A percentile compares a stretch with the other conserved stretches of the same genome.
phyloP scores from a whole-genome alignment of 345 rosid species.

The Euphorbia tirucalli region DNA sequence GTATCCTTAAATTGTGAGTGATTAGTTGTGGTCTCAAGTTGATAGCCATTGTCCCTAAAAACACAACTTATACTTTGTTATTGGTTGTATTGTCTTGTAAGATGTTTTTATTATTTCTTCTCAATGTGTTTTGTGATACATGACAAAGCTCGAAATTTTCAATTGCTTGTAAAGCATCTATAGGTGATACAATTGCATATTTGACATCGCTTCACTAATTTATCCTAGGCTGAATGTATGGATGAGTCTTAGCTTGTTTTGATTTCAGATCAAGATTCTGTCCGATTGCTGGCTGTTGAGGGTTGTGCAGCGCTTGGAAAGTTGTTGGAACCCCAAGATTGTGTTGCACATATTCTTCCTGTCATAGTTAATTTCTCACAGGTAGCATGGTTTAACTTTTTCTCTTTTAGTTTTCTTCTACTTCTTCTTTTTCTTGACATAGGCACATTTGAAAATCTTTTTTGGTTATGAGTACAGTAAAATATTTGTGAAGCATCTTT shows the following conservation, averaged over 20 bases:
- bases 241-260: not conserved
- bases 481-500: not conserved
- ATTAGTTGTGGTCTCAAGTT: not conserved
- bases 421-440: not conserved
- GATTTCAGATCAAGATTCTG: conserved; percentile 90
- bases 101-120: not conserved
- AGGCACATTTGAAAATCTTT: not conserved
- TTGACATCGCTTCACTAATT: not conserved
- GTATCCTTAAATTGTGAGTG: not conserved
- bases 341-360: conserved; percentile 82
- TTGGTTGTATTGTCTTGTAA: not conserved
- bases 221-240: not conserved
- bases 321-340: conserved; percentile 91
- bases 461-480: too few relatives aligned
- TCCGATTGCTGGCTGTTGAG: conserved; percentile 91
- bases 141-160: not conserved
- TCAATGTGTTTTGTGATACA: not conserved
- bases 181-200: not conserved
- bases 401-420: not conserved
- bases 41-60: not conserved
- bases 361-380: conserved; percentile 93
- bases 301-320: conserved; percentile 97
- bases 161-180: not conserved
- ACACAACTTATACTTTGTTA: not conserved
- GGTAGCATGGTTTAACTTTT: conserved; percentile 36